Evolutionary conservation across 169 alveolate genomes (phyloP), one percentile per base, ranked within the genome.

Genomic region (Perkinsus chesapeaki): DNA sequence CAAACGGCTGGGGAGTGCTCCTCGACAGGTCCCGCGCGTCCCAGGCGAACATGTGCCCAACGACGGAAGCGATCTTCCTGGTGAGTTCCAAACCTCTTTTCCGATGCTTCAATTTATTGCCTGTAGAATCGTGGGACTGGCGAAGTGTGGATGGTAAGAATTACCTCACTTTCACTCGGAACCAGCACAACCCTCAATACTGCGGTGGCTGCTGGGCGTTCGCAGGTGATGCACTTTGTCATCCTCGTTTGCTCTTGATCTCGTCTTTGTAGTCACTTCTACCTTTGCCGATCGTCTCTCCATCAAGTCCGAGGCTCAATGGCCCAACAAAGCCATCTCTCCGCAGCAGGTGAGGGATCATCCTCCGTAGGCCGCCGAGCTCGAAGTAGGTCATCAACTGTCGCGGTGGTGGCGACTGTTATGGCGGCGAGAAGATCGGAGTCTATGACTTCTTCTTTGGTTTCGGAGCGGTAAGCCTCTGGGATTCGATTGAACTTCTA

Each of bases 191-290:
- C 73, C 98, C 97, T 39, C 94, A 93, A 82, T 95, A 96, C 92
- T 96, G 98, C 39, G 97, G 96, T 20, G 94, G 97, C 20, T 96
- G 97, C 92, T 96, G 98, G 98, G 97, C 97, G 39, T 94, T 93
- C 39, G 97, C 97, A 0, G 82, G 82, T 60, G 27, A 9, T 34
- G 12, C 82, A 9, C 7, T 23, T 60, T 16, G 82, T 34, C 31
- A 34, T 34, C 3, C 27, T 7, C 36, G 37, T 1, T 0, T 34
- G 37, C 82, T 60, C 31, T 7, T 3, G 27, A 7, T 3, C 82
- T 60, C 31, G 3, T 5, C 82, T 60, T 34, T n/a, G n/a, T n/a
- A 60, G 82, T 60, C 36, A 95, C 97, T 39, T 95, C 97, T 73
- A 92, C 97, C n/a, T 93, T 96, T 43, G 95, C 98, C 92, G 98